phyloP scores from a whole-genome alignment of 208 protist genomes.

The Hexamita inflata region DNA sequence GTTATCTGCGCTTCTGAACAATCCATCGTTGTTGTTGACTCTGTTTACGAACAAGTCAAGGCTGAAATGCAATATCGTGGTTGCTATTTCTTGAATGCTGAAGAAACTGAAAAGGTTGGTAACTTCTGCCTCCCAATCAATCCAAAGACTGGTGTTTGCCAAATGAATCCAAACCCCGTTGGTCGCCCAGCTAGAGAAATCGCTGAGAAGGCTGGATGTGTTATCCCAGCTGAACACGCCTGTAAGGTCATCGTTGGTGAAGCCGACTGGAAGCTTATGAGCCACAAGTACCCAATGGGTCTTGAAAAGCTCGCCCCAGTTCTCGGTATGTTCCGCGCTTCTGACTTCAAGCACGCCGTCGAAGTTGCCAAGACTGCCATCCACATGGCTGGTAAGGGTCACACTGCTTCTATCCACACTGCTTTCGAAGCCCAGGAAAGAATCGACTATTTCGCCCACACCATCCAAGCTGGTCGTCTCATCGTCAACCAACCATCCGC shows the following conservation, averaged over 20 bases:
- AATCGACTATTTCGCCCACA: constrained; percentile 25
- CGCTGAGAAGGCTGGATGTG: constrained; percentile 36
- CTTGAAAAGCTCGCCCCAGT: constrained; percentile 45
- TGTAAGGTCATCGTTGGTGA: constrained; percentile 29
- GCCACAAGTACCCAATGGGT: constrained; percentile 5
- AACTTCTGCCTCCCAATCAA: constrained; percentile 27
- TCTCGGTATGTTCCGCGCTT: constrained; percentile 31
- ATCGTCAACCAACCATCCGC: constrained; percentile 38
- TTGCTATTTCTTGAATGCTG: constrained; percentile 27
- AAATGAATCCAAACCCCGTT: constrained; percentile 37
- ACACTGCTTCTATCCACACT: constrained; percentile 38
- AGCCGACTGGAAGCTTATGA: neutral
- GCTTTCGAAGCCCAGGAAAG: neutral
- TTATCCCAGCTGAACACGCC: constrained; percentile 8
- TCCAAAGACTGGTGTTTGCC: neutral
- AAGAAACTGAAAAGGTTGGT: constrained; percentile 37
- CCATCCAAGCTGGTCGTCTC: constrained; percentile 35
- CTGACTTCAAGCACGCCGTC: constrained; percentile 25
- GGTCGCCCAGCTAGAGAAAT: constrained; percentile 34
- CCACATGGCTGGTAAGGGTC: constrained; percentile 33
- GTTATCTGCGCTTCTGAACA: constrained; percentile 45
- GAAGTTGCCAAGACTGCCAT: constrained; percentile 22
- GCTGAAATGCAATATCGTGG: constrained; percentile 26
- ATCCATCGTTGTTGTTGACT: constrained; percentile 22
- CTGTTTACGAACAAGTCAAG: constrained; percentile 18